A percentile compares a stretch with the other conserved stretches of the same genome.
Evolutionary conservation across 2,329 filamentous ascomycete genomes (phyloP).

Genomic region (Trichothecium roseum): DNA sequence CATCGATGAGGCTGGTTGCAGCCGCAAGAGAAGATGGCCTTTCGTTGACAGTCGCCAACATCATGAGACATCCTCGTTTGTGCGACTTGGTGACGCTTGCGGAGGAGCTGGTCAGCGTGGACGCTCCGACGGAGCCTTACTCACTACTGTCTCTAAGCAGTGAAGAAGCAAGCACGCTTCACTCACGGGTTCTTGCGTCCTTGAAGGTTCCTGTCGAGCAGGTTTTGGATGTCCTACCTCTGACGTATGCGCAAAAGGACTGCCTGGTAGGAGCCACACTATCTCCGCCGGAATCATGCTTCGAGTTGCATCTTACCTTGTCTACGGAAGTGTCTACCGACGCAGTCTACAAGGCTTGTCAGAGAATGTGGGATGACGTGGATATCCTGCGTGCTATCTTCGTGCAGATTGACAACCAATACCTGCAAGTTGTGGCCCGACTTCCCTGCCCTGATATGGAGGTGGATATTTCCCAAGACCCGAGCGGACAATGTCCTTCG

Average conservation of each 20-base stretch:
- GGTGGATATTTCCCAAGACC: background rate
- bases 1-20: constrained; percentile 29
- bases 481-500: background rate
- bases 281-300: too few species aligned
- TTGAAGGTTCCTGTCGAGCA: background rate
- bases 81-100: constrained; percentile 1
- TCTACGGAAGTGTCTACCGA: too few species aligned
- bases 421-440: constrained; percentile 1
- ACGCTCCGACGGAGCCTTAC: too few species aligned
- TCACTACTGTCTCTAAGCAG: too few species aligned
- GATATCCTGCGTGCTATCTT: constrained; percentile 3
- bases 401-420: background rate
- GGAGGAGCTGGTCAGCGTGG: too few species aligned
- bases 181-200: background rate
- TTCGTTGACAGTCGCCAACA: constrained; percentile 27
- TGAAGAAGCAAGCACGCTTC: too few species aligned
- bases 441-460: constrained; percentile 1
- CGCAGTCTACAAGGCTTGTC: too few species aligned
- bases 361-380: background rate
- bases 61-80: constrained; percentile 19
- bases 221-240: constrained; percentile 1
- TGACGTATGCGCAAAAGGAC: too few species aligned
- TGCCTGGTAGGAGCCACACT: too few species aligned
- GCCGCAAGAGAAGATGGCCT: constrained; percentile 23
- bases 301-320: constrained; percentile 2